Conservation (phyloP, 2,329 filamentous ascomycete genomes). For the Macrophomina phaseolina region DNA sequence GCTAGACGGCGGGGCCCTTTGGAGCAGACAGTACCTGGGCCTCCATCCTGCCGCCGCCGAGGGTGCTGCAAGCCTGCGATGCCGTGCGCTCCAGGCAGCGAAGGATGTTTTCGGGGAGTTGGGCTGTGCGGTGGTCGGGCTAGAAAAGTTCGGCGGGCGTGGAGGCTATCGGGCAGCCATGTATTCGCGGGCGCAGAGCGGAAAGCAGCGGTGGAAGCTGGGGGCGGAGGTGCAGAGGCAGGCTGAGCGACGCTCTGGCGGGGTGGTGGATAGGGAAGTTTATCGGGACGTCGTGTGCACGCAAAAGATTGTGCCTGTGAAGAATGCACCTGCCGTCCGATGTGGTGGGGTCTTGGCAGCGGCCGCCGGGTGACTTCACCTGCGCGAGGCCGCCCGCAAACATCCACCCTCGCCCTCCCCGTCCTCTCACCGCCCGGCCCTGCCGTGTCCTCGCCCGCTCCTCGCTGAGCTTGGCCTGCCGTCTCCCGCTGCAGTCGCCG, state of each 20-base stretch:
- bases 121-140: constrained; percentile 10
- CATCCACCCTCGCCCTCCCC: constrained; percentile 1
- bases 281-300: not conserved
- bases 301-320: constrained; percentile 12
- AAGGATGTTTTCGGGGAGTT: not conserved
- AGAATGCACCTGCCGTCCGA: constrained; percentile 14
- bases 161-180: constrained; percentile 28
- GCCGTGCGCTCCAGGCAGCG: constrained; percentile 13
- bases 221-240: not conserved
- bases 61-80: constrained; percentile 18
- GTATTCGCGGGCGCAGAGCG: constrained; percentile 1
- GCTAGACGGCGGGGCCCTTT: constrained; percentile 4
- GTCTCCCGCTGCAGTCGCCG: not conserved
- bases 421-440: not conserved
- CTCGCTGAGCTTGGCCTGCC: not conserved
- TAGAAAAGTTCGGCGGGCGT: constrained; percentile 24
- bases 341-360: constrained; percentile 22
- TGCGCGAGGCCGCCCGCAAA: not conserved
- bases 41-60: constrained; percentile 29
- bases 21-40: constrained; percentile 24
- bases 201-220: not conserved
- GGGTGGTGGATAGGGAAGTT: not conserved
- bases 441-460: not conserved
- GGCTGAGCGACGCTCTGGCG: not conserved
- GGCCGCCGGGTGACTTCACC: constrained; percentile 16